A percentile compares a stretch with the other conserved stretches of the same genome.
Conservation (phyloP, 768 basidiomycete species). For the Boletus eberwhitei region DNA sequence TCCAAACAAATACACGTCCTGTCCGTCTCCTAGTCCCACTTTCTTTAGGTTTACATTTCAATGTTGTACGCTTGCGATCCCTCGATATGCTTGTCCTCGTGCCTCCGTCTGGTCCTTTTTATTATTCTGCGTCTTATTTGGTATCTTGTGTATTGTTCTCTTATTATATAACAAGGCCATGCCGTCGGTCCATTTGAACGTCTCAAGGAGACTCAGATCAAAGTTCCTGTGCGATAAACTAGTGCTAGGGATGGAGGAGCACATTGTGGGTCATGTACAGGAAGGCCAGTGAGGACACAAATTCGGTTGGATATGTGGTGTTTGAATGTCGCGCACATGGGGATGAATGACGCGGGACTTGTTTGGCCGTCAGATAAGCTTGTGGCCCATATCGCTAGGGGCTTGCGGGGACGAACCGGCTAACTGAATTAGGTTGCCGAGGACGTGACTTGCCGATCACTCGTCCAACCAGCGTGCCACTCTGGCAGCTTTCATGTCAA, state of each 20-base stretch:
- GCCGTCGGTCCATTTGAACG: not conserved
- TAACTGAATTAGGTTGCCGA: not conserved
- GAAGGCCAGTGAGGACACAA: not conserved
- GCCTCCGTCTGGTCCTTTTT: conserved; percentile 8
- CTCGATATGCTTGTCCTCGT: conserved; percentile 27
- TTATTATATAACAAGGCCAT: conserved; percentile 15
- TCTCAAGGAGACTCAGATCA: not conserved
- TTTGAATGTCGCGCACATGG: not conserved
- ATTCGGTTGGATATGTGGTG: not conserved
- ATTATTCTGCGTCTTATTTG: conserved; percentile 28
- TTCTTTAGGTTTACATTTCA: conserved; percentile 8
- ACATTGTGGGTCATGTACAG: not conserved
- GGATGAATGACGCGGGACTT: not conserved
- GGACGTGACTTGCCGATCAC: conserved; percentile 8
- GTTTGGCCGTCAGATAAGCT: not conserved
- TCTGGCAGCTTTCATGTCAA: conserved; percentile 22
- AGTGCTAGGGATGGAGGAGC: conserved; percentile 4
- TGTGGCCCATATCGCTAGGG: conserved; percentile 2
- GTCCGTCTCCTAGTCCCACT: conserved; percentile 6
- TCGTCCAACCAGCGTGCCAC: not conserved
- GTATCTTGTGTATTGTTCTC: conserved; percentile 29
- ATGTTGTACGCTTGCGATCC: conserved; percentile 29
- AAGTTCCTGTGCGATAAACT: not conserved
- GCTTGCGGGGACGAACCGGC: conserved; percentile 3
- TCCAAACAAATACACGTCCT: not conserved